Conservation (phyloP, 2,329 filamentous ascomycete species). For the Dothideomycetidae sp. region DNA sequence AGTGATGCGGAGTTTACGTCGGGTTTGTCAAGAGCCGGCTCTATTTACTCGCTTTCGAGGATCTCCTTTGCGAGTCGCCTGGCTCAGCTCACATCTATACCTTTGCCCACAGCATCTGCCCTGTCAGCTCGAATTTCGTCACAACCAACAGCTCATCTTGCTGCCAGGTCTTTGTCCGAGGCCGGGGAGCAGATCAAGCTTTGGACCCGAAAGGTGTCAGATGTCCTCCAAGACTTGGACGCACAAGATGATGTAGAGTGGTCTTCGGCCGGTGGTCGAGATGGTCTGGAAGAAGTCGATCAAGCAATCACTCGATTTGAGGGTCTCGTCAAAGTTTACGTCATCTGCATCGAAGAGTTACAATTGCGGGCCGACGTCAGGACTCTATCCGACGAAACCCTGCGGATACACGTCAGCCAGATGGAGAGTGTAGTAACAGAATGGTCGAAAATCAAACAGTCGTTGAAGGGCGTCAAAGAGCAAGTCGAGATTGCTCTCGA, state of each 20-base stretch:
- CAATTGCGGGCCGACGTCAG: conserved; percentile 66
- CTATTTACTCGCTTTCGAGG: conserved; percentile 84
- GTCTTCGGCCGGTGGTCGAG: conserved; percentile 75
- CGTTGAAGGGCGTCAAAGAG: conserved; percentile 64
- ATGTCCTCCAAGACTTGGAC: conserved; percentile 77
- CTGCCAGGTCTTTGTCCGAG: conserved; percentile 66
- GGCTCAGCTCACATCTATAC: conserved; percentile 78
- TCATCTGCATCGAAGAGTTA: conserved; percentile 82
- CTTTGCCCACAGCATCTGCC: conserved; percentile 71
- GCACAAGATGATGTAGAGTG: conserved; percentile 96
- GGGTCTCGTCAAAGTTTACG: conserved; percentile 78
- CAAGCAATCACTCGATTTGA: conserved; percentile 71
- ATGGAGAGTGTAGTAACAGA: conserved; percentile 78
- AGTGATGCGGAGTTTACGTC: conserved; percentile 5
- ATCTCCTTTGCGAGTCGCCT: conserved; percentile 89
- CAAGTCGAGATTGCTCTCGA: conserved; percentile 98
- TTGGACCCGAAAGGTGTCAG: conserved; percentile 86
- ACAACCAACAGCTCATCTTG: conserved; percentile 73
- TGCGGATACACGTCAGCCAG: conserved; percentile 63
- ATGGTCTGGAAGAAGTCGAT: conserved; percentile 57
- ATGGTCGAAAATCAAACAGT: conserved; percentile 69
- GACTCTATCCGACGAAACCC: conserved; percentile 53
- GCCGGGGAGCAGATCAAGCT: conserved; percentile 83
- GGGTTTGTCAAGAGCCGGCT: conserved; percentile 49
- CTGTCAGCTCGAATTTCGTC: conserved; percentile 71